Evolutionary conservation across 495 filamentous ascomycete genomes (phyloP).

Genomic region (Aspergillus conjunctus): DNA sequence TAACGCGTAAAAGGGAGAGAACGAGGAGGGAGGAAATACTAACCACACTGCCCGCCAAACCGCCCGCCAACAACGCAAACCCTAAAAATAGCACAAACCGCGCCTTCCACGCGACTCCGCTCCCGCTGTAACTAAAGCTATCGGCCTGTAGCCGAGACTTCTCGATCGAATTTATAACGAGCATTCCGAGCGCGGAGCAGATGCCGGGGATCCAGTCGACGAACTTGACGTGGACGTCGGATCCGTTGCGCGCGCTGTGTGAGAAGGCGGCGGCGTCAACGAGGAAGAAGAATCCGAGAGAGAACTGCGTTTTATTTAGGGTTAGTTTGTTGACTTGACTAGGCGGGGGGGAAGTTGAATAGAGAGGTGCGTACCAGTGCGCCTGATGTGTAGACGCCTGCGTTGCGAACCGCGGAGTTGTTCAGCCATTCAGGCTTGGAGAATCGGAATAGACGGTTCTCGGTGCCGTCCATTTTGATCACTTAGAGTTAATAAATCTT

Average conservation of each 20-base stretch:
- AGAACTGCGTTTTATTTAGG: constrained; percentile 65
- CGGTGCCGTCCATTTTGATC: constrained; percentile 52
- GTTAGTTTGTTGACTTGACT: neutral
- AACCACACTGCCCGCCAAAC: constrained; percentile 86
- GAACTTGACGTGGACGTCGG: constrained; percentile 86
- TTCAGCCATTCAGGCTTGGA: constrained; percentile 87
- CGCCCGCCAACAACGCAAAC: constrained; percentile 91
- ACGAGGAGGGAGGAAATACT: constrained; percentile 21
- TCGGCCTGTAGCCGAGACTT: constrained; percentile 85
- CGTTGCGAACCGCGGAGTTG: constrained; percentile 76
- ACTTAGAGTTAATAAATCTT: constrained; percentile 31
- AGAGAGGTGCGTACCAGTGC: constrained; percentile 66
- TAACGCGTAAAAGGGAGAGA: neutral
- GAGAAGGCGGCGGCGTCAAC: constrained; percentile 91
- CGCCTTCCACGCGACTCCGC: constrained; percentile 93
- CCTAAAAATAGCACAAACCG: constrained; percentile 93
- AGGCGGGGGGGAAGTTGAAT: neutral
- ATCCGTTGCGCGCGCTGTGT: constrained; percentile 73
- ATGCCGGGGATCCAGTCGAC: constrained; percentile 98
- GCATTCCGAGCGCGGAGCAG: constrained; percentile 92
- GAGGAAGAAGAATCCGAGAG: constrained; percentile 93
- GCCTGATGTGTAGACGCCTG: constrained; percentile 83
- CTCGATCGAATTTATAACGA: constrained; percentile 98
- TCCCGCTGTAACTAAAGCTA: constrained; percentile 82
- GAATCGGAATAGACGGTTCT: constrained; percentile 74